Percentiles rank a stretch among this genome's conserved stretches.
Conservation (phyloP, 768 basidiomycete species). For the Lactifluus volemus region DNA sequence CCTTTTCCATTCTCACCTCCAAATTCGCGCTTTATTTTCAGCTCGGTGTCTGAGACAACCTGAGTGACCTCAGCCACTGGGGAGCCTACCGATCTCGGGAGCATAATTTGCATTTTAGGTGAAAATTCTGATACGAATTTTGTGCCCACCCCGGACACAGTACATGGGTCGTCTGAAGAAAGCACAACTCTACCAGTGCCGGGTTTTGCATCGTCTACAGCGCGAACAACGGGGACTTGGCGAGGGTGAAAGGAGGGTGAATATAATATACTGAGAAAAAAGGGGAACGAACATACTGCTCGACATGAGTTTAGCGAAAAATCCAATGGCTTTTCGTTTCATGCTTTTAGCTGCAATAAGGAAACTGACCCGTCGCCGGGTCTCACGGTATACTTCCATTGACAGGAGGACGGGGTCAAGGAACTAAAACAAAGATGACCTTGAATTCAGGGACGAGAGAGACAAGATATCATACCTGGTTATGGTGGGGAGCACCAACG, state of each 20-base stretch:
- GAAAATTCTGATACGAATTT: conserved; percentile 63
- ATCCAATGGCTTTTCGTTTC: conserved; percentile 64
- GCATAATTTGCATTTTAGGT: conserved; percentile 77
- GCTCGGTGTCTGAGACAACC: conserved; percentile 79
- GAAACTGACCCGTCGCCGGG: conserved; percentile 71
- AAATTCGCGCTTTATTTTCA: conserved; percentile 82
- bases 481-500: conserved; percentile 88
- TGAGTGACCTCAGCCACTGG: conserved; percentile 77
- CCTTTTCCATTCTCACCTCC: conserved; percentile 72
- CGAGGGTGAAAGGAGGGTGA: background rate
- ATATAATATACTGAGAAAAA: background rate
- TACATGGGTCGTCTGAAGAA: conserved; percentile 66
- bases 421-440: conserved; percentile 46
- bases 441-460: background rate
- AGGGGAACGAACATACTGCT: conserved; percentile 52
- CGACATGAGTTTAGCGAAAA: conserved; percentile 74
- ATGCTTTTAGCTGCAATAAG: conserved; percentile 86
- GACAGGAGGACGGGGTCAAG: conserved; percentile 81
- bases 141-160: conserved; percentile 79
- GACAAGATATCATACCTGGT: conserved; percentile 49
- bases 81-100: conserved; percentile 74
- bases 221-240: conserved; percentile 86
- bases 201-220: conserved; percentile 73
- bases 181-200: conserved; percentile 68
- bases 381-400: conserved; percentile 77